These are phyloP conservation scores for Lasiodiplodia gonubiensis DNA, from an alignment of 2,329 filamentous ascomycete genomes.

Conservation along the genomic window DNA sequence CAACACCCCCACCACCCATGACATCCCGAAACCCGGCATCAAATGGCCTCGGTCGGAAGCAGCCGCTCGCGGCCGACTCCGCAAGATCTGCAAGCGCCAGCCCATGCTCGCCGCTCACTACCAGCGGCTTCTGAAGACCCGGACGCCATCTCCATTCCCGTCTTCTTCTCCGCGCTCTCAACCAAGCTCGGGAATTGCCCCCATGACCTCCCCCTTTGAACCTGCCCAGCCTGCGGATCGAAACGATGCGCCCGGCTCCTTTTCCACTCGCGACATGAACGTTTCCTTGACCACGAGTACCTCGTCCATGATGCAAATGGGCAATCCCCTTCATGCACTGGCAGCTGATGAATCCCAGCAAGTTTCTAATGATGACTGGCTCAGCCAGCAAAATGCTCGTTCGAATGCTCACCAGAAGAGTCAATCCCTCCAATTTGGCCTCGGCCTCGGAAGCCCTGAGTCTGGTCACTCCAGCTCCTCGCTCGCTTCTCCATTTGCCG, in stretches of 20 bases:
- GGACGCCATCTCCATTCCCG: constrained; percentile 65
- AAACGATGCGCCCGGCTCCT: constrained; percentile 34
- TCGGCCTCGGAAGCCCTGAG: constrained; percentile 45
- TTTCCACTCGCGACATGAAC: constrained; percentile 58
- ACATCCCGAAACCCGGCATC: constrained; percentile 44
- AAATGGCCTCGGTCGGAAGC: constrained; percentile 64
- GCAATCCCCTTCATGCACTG: constrained; percentile 55
- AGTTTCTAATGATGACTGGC: constrained; percentile 48
- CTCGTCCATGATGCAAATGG: constrained; percentile 58
- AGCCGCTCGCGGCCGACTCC: constrained; percentile 63
- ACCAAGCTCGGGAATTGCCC: not conserved
- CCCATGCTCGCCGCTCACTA: constrained; percentile 69
- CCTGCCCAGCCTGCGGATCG: constrained; percentile 13
- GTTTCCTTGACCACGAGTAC: constrained; percentile 58
- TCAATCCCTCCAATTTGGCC: constrained; percentile 55
- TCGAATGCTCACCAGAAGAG: constrained; percentile 59
- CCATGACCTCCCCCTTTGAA: constrained; percentile 18
- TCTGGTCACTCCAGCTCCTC: constrained; percentile 29
- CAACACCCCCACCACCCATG: constrained; percentile 53
- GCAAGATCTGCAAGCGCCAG: constrained; percentile 65
- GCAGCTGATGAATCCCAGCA: constrained; percentile 45
- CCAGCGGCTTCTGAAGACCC: constrained; percentile 64
- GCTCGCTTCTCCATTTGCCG: constrained; percentile 52
- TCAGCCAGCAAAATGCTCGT: constrained; percentile 45
- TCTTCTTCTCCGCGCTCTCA: constrained; percentile 45